Conservation (phyloP, 2,329 filamentous ascomycete species). For the Fusarium subtropicale region DNA sequence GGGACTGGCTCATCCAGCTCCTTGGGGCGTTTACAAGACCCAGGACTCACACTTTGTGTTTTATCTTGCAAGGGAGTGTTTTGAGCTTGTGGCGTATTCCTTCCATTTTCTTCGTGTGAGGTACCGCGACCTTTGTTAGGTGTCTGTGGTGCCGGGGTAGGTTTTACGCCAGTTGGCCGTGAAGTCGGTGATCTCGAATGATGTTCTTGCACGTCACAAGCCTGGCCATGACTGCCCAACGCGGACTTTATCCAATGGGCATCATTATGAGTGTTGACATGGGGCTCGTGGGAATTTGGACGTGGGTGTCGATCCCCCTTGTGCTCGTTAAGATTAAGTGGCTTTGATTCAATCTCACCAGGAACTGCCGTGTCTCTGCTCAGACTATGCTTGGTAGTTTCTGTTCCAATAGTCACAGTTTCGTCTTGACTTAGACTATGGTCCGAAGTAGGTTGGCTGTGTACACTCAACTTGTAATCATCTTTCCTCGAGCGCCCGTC, state of each 20-base stretch:
- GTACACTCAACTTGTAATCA: background rate
- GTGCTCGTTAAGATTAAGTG: conserved; percentile 27
- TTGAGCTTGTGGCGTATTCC: conserved; percentile 2
- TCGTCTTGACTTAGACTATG: conserved; percentile 34
- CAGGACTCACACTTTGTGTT: background rate
- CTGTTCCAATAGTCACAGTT: conserved; percentile 10
- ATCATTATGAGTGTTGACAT: conserved; percentile 33
- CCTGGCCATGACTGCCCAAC: conserved; percentile 23
- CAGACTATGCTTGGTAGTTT: conserved; percentile 24
- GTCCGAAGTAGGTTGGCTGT: conserved; percentile 4
- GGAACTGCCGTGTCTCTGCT: conserved; percentile 22
- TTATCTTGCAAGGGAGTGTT: background rate
- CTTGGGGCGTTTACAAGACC: background rate
- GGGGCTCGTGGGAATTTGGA: conserved; percentile 38
- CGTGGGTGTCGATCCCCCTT: conserved; percentile 27
- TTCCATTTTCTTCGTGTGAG: conserved; percentile 1
- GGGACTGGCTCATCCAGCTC: conserved; percentile 4
- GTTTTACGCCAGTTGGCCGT: background rate
- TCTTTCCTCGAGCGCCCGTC: conserved; percentile 4
- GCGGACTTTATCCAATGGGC: conserved; percentile 22
- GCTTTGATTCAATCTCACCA: conserved; percentile 6
- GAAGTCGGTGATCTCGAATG: background rate
- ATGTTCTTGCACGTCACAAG: conserved; percentile 2
- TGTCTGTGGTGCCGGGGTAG: background rate
- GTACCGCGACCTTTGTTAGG: background rate